Evolutionary conservation across 768 basidiomycete genomes (phyloP), one percentile per base, ranked within the genome.

Genomic region (Sistotremastrum niveocremeum): DNA sequence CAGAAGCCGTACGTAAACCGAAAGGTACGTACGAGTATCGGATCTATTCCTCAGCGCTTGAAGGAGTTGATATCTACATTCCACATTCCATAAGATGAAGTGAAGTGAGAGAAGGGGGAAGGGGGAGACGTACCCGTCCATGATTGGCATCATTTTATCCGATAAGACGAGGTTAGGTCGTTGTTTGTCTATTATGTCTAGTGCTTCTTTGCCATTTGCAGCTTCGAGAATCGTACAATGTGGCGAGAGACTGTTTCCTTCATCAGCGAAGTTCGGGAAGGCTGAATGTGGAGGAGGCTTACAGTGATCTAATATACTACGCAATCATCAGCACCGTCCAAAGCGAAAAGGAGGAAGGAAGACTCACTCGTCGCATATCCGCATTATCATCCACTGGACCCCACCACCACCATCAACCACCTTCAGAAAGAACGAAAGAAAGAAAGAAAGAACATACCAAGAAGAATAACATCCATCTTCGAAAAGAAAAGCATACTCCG

Each of bases 61-160:
- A 20, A 20, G 20, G 20, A 20, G 20, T 2, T 20, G 20, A 20
- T 20, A 20, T 20, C 20, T 20, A 2, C 20, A 20, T 20, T 20
- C 20, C 20, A 20, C 20, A 20, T 20, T 20, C 20, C 20, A 20
- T 20, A 20, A 20, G 20, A 20, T 20, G 1, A 2, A 20, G 20
- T 20, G 2, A 20, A 20, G 20, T n/a, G n/a, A n/a, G 20, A 1
- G 20, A 20, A 20, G 20, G 20, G 2, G 20, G 20, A 2, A 20
- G 20, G 20, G 20, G 20, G 20, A 20, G 20, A 20, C 20, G 20
- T 20, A 20, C 20, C 20, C 20, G 20, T 20, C 20, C 20, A 20
- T 20, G 42, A 45, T 47, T 7, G 63, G 63, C 60, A 65, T 64
- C 54, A 61, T 61, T 9, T 61, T 56, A 51, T 63, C 65, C 7